Conservation (phyloP, 345 rosid species). For the Salix suchowensis region DNA sequence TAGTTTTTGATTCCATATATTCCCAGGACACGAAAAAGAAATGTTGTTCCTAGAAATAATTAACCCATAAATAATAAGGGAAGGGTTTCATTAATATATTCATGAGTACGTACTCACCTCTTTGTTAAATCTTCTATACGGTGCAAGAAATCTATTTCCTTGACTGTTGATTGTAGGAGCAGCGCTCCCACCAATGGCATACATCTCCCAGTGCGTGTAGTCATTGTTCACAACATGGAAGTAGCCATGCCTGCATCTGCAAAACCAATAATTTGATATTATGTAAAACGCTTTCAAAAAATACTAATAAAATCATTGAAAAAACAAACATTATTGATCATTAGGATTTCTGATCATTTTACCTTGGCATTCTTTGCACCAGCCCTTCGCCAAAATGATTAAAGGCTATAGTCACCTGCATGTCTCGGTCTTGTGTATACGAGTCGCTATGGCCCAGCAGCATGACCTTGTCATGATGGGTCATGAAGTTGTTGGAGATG, state of each 20-base stretch:
- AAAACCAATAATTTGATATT: background rate
- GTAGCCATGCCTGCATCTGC: slow-evolving; percentile 29
- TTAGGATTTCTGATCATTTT: background rate
- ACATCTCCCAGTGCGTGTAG: slow-evolving; percentile 32
- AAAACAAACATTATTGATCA: background rate
- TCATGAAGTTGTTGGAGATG: slow-evolving; percentile 18
- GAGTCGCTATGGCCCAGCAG: slow-evolving; percentile 26
- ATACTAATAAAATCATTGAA: background rate
- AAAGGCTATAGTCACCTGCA: slow-evolving; percentile 30
- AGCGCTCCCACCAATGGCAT: slow-evolving; percentile 31
- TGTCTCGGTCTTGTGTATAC: slow-evolving; percentile 18
- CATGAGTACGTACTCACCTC: background rate
- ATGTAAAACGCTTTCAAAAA: background rate
- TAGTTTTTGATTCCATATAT: no score
- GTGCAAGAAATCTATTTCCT: slow-evolving; percentile 28
- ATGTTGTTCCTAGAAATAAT: no score
- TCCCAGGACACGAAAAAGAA: background rate
- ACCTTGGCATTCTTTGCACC: slow-evolving; percentile 28
- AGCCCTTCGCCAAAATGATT: slow-evolving; percentile 30
- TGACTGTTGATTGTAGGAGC: slow-evolving; percentile 25
- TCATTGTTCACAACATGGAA: slow-evolving; percentile 33
- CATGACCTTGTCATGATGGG: slow-evolving; percentile 32
- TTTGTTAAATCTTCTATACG: slow-evolving; percentile 8
- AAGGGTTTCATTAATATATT: background rate
- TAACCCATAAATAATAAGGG: no score